A percentile compares a stretch with the other conserved stretches of the same genome.
These are phyloP conservation scores for Scenedesmus sp. DNA, from an alignment of 163 green algal species.

Conservation along the genomic window DNA sequence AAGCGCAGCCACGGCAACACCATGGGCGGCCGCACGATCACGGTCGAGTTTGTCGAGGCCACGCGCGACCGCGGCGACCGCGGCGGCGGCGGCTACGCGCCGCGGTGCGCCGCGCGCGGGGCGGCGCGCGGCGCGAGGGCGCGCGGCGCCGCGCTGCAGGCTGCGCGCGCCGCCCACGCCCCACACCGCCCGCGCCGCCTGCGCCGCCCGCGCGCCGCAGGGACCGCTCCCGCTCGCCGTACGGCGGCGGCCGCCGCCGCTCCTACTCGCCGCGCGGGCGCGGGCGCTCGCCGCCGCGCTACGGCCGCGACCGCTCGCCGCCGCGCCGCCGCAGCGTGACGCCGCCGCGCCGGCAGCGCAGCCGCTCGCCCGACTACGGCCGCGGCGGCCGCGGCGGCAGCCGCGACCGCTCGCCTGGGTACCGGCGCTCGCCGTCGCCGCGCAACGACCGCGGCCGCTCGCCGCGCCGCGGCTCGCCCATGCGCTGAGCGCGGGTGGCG, in stretches of 20 bases:
- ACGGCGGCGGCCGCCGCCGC: conserved; percentile 7
- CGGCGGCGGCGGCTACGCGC: too few relatives aligned
- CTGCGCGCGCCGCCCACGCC: too few relatives aligned
- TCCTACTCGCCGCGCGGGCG: conserved; percentile 10
- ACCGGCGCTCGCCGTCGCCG: background rate
- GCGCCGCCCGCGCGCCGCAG: background rate
- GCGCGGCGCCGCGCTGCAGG: background rate
- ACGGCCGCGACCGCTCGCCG: background rate
- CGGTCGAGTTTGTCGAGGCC: conserved; percentile 75
- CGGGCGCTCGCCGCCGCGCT: conserved; percentile 2
- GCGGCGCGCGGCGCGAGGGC: background rate
- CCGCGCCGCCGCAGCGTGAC: conserved; percentile 1
- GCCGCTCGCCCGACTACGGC: conserved; percentile 32
- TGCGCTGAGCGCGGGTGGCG: background rate
- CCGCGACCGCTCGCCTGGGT: too few relatives aligned
- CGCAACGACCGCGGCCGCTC: too few relatives aligned
- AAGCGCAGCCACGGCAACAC: conserved; percentile 54
- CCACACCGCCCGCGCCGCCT: too few relatives aligned
- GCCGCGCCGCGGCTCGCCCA: background rate
- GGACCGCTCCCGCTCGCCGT: conserved; percentile 31
- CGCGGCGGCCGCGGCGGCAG: conserved; percentile 18
- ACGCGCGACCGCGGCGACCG: conserved; percentile 13
- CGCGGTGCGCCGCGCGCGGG: background rate
- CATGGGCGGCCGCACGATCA: conserved; percentile 65
- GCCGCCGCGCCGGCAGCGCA: conserved; percentile 4